Evolutionary conservation across 495 filamentous ascomycete species (phyloP).

Genomic region (Penicillium cinerascens): DNA sequence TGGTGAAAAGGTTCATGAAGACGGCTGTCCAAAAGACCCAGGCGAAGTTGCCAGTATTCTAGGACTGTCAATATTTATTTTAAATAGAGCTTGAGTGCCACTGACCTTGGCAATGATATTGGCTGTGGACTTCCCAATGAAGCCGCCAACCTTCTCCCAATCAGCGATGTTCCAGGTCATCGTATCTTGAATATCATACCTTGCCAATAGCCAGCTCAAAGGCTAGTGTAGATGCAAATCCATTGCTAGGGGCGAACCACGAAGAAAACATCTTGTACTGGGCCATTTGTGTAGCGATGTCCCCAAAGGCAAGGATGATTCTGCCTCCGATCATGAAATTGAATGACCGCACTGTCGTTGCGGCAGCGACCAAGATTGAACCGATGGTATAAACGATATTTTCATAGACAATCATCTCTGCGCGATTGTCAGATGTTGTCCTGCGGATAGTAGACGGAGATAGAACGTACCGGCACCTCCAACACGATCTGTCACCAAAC

Average conservation of each 20-base stretch:
- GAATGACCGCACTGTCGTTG: constrained; percentile 37
- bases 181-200: constrained; percentile 6
- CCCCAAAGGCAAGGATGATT: constrained; percentile 40
- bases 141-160: constrained; percentile 23
- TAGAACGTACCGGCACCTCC: constrained; percentile 37
- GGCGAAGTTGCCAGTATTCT: constrained; percentile 44
- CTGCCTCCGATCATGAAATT: constrained; percentile 45
- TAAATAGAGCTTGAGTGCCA: too few species aligned
- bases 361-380: constrained; percentile 44
- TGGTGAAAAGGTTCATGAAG: constrained; percentile 49
- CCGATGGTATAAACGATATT: constrained; percentile 45
- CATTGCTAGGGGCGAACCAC: constrained; percentile 45
- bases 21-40: constrained; percentile 47
- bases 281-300: constrained; percentile 45
- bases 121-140: constrained; percentile 36
- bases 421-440: not conserved
- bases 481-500: constrained; percentile 42
- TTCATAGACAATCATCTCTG: constrained; percentile 45
- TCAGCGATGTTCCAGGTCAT: not conserved
- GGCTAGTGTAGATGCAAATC: constrained; percentile 42
- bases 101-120: constrained; percentile 36
- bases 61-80: not conserved
- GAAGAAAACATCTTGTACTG: constrained; percentile 51
- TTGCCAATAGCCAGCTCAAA: constrained; percentile 44
- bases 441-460: too few species aligned